Evolutionary conservation across 1,284 basidiomycete species (phyloP), one percentile per base, ranked within the genome.

Genomic region (Fomitopsis schrenkii): DNA sequence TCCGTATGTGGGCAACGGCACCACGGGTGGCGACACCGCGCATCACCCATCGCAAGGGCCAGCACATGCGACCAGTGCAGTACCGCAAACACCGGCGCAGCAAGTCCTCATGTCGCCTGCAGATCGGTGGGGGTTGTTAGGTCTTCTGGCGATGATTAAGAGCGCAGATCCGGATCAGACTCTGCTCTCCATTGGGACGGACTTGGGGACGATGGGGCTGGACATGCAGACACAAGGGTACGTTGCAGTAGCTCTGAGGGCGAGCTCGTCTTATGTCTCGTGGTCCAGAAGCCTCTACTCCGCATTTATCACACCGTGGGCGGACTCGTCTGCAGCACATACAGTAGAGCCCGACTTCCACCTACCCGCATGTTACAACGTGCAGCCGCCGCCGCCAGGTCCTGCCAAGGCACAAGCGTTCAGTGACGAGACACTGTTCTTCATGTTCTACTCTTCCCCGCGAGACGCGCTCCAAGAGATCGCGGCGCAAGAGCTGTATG

Each of bases 381-480:
- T 98, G 46, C 91, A 94, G 68, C 89, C 97, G 38, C 92, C 94
- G 33, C 88, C 95, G 54, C 92, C 94, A 44, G 93, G 94, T 6
- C 90, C 94, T 62, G 85, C 78, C 66, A 99, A 98, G 79, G 90
- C 93, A 36, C 82, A 84, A 9, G 90, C 90, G 64, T 98, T 99
- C 75, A 92, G 91, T 72, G 97, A 99, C 76, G 97, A 99, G 79
- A 98, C 97, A 33, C 78, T 99, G 42, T 98, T 99, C 79, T 98
- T 95, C 83, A 97, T 98, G 86, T 99, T 99, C 81, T 99, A 99
- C 79, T 90, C 94, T 62, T 90, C 88, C 75, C 95, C 97, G 60
- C 82, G 94, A 70, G 97, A 99, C 77, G 87, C 92, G 36, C 79
- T 98, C 65, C 97, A 99, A 75, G 95, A 98, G 77, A 86, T 96